phyloP scores from a whole-genome alignment of 352 stramenopile species.

The Aphanomyces astaci region DNA sequence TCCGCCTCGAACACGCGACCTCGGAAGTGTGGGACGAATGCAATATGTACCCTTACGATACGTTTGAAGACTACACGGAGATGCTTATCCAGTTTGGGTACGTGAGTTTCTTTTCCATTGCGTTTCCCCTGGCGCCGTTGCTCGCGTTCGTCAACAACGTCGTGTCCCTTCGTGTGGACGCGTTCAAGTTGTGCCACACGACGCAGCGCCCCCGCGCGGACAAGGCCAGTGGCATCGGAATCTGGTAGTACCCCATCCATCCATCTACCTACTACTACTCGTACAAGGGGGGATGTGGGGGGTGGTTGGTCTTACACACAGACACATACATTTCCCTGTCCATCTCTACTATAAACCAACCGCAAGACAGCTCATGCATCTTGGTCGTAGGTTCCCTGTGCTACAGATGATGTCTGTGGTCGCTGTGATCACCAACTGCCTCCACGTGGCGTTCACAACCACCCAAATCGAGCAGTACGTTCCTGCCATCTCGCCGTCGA shows the following conservation, averaged over 20 bases:
- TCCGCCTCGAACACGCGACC: conserved; percentile 70
- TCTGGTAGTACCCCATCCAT: conserved; percentile 36
- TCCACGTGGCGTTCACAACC: conserved; percentile 86
- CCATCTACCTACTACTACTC: not conserved
- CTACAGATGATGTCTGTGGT: conserved; percentile 93
- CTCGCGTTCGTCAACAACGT: conserved; percentile 92
- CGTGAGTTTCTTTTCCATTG: conserved; percentile 92
- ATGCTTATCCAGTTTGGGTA: conserved; percentile 94
- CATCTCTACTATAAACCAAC: no score
- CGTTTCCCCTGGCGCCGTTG: conserved; percentile 91
- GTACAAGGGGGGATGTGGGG: not conserved
- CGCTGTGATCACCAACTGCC: conserved; percentile 93
- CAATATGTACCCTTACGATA: conserved; percentile 86
- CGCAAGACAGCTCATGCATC: conserved; percentile 35
- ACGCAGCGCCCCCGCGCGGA: conserved; percentile 84
- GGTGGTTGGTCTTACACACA: no score
- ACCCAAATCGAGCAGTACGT: conserved; percentile 50
- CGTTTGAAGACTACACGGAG: conserved; percentile 93
- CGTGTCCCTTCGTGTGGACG: conserved; percentile 88
- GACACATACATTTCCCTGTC: no score
- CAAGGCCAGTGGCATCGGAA: conserved; percentile 89
- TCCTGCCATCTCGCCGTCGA: conserved; percentile 26
- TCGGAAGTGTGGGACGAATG: conserved; percentile 86
- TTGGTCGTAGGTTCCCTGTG: conserved; percentile 56
- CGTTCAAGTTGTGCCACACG: conserved; percentile 91